Base-by-base conservation (phyloP, 1,284 basidiomycete genomes). In the Ganoderma sp. region DNA sequence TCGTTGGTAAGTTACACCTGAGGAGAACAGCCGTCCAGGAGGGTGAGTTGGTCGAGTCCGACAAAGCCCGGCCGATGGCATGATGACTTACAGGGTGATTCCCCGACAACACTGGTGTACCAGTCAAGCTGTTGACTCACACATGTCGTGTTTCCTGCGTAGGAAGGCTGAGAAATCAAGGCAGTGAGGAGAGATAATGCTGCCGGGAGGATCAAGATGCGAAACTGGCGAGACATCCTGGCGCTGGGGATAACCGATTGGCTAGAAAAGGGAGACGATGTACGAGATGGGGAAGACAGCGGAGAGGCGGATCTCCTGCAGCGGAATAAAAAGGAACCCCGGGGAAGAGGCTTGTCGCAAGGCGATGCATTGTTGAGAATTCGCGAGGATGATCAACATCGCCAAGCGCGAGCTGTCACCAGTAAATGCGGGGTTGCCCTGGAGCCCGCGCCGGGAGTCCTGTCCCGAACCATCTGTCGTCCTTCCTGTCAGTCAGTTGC, bases 1-100 rank as follows among this genome's bases (percentile, higher is more conserved):
- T 1, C 66, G 59, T 58, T 67, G 48, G 25, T 69, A 69, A 3
- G 68, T 69, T 25, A 39, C 50, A 22, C 68, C 68, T 69, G 14
- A 19, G n/a, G 22, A 25, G 22, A 25, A 12, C 22, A 50, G 48
- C 10, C 22, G 7, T n/a, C 22, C 45, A 48, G 9, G n/a, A 8
- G 48, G 48, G 12, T n/a, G 48, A 10, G 48, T 32, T 32, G 32
- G 32, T 32, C 48, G 22, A 22, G 10, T 14, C 48, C 12, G n/a
- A 50, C 22, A n/a, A 50, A 50, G 22, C 32, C 3, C 32, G 32
- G 32, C 22, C 22, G 19, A 25, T 50, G 10, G 22, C 14, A 25
- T 12, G 22, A 50, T 25, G 25, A 25, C 48, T 25, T 50, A 50
- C 48, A 50, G 48, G 48, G 48, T 8, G 48, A 50, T 12, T 50